Evolutionary conservation across 306 rosid species (phyloP).

Genomic region (Prunus mira): DNA sequence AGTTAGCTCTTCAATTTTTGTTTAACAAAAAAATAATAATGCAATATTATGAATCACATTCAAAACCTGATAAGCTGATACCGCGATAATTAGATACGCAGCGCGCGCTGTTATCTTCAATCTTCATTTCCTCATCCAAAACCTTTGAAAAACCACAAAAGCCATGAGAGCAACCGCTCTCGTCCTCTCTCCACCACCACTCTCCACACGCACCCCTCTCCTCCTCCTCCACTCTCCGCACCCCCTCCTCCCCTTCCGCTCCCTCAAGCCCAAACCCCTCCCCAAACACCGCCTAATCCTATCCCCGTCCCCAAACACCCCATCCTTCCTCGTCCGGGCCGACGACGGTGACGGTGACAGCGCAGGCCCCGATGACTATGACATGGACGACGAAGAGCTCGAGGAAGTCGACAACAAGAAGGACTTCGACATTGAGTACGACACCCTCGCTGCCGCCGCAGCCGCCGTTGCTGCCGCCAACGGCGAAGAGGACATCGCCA

Average conservation of each 20-base stretch:
- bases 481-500: constrained; percentile 50
- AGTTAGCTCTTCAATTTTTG: too few species aligned
- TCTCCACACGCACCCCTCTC: constrained; percentile 7
- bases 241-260: constrained; percentile 21
- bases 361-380: constrained; percentile 70
- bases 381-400: constrained; percentile 80
- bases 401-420: constrained; percentile 87
- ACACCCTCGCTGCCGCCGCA: constrained; percentile 32
- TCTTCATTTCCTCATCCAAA: constrained; percentile 14
- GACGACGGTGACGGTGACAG: constrained; percentile 67
- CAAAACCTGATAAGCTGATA: too few species aligned
- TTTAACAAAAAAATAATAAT: too few species aligned
- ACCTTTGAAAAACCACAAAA: background rate
- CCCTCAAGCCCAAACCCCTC: constrained; percentile 28
- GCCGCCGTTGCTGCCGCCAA: constrained; percentile 14
- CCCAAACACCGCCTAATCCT: constrained; percentile 2
- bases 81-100: background rate
- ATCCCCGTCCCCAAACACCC: constrained; percentile 27
- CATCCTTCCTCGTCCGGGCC: constrained; percentile 49
- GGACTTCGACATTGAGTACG: constrained; percentile 94
- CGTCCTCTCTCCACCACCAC: constrained; percentile 35
- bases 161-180: constrained; percentile 31
- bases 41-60: too few species aligned
- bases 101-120: constrained; percentile 1
- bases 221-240: constrained; percentile 13